These are phyloP conservation scores for Hypoxylon sp. DNA, from an alignment of 2,329 filamentous ascomycete genomes.

Conservation along the genomic window DNA sequence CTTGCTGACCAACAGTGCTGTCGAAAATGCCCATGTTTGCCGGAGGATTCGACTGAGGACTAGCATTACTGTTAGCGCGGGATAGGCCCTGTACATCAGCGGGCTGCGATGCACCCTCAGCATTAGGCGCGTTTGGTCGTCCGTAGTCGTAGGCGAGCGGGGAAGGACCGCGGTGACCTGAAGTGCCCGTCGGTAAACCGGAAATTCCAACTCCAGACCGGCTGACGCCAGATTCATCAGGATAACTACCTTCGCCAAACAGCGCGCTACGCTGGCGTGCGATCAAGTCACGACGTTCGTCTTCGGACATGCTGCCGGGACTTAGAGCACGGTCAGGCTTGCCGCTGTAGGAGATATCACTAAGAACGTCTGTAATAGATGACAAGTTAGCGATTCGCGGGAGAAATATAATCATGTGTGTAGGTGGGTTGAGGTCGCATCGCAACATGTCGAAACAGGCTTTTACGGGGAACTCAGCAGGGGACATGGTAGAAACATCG, in stretches of 20 bases:
- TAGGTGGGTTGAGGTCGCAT: constrained; percentile 32
- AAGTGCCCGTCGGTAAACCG: constrained; percentile 73
- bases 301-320: constrained; percentile 89
- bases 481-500: constrained; percentile 50
- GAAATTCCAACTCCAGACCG: constrained; percentile 78
- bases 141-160: constrained; percentile 81
- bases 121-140: constrained; percentile 60
- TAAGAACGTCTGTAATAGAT: constrained; percentile 65
- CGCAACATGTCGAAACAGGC: constrained; percentile 44
- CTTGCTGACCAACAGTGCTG: constrained; percentile 72
- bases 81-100: constrained; percentile 69
- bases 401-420: constrained; percentile 22
- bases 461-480: constrained; percentile 52
- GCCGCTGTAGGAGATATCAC: constrained; percentile 65
- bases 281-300: constrained; percentile 95
- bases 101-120: constrained; percentile 63
- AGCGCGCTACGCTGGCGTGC: constrained; percentile 94
- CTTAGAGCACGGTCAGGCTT: constrained; percentile 91
- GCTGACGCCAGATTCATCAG: constrained; percentile 76
- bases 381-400: constrained; percentile 55
- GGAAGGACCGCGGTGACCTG: constrained; percentile 80
- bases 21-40: constrained; percentile 74
- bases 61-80: constrained; percentile 87
- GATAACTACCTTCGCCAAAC: constrained; percentile 80
- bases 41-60: constrained; percentile 78